Percentiles rank a stretch among this genome's conserved stretches.
Evolutionary conservation across 371 early-diverging fungal genomes (phyloP).

Genomic region (Fennellomyces sp.): DNA sequence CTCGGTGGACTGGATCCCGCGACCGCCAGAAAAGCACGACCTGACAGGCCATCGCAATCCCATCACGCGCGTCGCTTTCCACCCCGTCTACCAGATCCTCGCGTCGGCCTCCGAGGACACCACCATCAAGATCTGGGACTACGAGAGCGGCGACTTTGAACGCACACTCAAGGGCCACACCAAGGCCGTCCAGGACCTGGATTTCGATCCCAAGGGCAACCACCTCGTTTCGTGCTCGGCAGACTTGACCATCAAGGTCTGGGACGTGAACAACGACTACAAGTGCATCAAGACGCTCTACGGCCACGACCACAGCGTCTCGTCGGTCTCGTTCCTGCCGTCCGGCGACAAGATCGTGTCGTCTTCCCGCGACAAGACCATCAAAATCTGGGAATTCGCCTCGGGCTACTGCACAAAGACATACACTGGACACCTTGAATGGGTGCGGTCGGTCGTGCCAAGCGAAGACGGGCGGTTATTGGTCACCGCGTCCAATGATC

Average conservation of each 20-base stretch:
- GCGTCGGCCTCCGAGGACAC: constrained; percentile 92
- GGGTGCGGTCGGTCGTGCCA: constrained; percentile 79
- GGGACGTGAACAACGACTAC: constrained; percentile 88
- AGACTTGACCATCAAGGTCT: constrained; percentile 88
- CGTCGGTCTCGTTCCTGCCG: constrained; percentile 76
- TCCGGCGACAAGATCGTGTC: constrained; percentile 81
- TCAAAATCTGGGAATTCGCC: constrained; percentile 88
- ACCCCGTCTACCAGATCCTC: constrained; percentile 83
- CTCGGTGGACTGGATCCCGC: constrained; percentile 80
- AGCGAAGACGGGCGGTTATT: constrained; percentile 76
- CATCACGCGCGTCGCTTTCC: constrained; percentile 84
- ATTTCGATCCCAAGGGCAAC: constrained; percentile 82
- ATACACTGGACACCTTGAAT: constrained; percentile 79
- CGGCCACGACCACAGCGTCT: constrained; percentile 93
- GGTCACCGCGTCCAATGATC: constrained; percentile 84
- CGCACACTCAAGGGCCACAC: constrained; percentile 93
- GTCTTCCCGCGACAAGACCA: constrained; percentile 87
- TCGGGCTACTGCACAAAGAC: constrained; percentile 87
- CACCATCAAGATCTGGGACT: constrained; percentile 91
- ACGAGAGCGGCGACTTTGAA: constrained; percentile 89
- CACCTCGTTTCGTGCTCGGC: constrained; percentile 85
- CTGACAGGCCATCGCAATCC: constrained; percentile 83
- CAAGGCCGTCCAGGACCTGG: constrained; percentile 85
- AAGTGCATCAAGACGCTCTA: constrained; percentile 82
- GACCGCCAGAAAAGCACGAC: constrained; percentile 74